Evolutionary conservation across 805 yeast genomes (phyloP).

Genomic region (Spathaspora sp.): DNA sequence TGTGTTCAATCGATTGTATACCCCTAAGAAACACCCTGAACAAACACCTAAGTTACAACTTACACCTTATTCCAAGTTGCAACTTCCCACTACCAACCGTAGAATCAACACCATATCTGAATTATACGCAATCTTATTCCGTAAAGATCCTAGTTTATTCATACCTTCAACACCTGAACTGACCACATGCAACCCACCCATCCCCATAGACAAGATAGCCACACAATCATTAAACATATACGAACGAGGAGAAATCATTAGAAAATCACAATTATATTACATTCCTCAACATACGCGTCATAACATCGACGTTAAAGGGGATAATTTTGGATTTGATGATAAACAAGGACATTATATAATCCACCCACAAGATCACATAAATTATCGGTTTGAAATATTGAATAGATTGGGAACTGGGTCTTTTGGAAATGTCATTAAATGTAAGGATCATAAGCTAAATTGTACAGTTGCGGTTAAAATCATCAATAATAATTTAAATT

Average conservation of each 20-base stretch:
- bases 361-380: slow-evolving; percentile 63
- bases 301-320: slow-evolving; percentile 33
- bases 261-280: slow-evolving; percentile 48
- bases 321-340: slow-evolving; percentile 74
- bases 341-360: slow-evolving; percentile 57
- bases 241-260: slow-evolving; percentile 58
- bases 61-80: too few relatives aligned
- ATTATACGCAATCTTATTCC: slow-evolving; percentile 19
- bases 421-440: slow-evolving; percentile 73
- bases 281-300: slow-evolving; percentile 32
- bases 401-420: slow-evolving; percentile 70
- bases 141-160: slow-evolving; percentile 26
- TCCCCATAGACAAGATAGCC: slow-evolving; percentile 3
- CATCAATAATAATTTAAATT: slow-evolving; percentile 66
- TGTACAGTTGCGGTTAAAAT: slow-evolving; percentile 69
- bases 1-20: slow-evolving; percentile 9
- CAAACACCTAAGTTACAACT: not conserved
- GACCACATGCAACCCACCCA: slow-evolving; percentile 1
- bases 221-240: slow-evolving; percentile 39
- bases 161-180: slow-evolving; percentile 6
- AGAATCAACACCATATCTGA: slow-evolving; percentile 7
- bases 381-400: slow-evolving; percentile 65
- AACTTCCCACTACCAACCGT: not conserved
- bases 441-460: slow-evolving; percentile 61
- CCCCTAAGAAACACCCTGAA: slow-evolving; percentile 7